Evolutionary conservation across 1,284 basidiomycete genomes (phyloP).

Genomic region (Phellopilus nigrolimitatus): DNA sequence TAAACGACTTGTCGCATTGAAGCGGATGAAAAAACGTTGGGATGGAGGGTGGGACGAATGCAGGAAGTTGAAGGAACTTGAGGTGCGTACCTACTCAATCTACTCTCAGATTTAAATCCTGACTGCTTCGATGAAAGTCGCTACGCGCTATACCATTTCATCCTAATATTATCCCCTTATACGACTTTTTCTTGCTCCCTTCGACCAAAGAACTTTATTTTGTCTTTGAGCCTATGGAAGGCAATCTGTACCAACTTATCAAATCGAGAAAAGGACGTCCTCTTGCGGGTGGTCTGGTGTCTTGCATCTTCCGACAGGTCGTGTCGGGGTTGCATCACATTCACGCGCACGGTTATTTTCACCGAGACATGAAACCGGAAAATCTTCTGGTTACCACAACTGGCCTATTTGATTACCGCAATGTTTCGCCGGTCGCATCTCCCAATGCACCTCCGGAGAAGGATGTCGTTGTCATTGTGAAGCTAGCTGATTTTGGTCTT

Average conservation of each 20-base stretch:
- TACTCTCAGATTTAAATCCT: slow-evolving; percentile 15
- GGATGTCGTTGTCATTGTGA: slow-evolving; percentile 96
- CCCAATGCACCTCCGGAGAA: slow-evolving; percentile 68
- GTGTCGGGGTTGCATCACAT: slow-evolving; percentile 90
- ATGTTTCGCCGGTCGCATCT: slow-evolving; percentile 57
- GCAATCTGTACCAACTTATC: slow-evolving; percentile 98
- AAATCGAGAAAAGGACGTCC: slow-evolving; percentile 93
- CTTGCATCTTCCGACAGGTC: slow-evolving; percentile 93
- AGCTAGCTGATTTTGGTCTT: slow-evolving; percentile 97
- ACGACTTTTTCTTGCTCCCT: slow-evolving; percentile 97
- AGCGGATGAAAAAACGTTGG: slow-evolving; percentile 98
- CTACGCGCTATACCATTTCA: slow-evolving; percentile 92
- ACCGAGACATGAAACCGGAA: slow-evolving; percentile 99
- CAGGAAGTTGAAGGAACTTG: slow-evolving; percentile 91
- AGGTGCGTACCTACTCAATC: slow-evolving; percentile 53
- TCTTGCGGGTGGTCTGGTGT: slow-evolving; percentile 91
- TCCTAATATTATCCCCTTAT: slow-evolving; percentile 96
- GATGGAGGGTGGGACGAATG: slow-evolving; percentile 98
- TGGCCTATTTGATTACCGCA: slow-evolving; percentile 91
- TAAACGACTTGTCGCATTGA: slow-evolving; percentile 94
- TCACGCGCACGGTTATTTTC: slow-evolving; percentile 91
- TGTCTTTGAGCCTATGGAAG: slow-evolving; percentile 99
- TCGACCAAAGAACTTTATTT: slow-evolving; percentile 95
- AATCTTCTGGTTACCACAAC: slow-evolving; percentile 99
- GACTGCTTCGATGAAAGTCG: slow-evolving; percentile 52